Percentiles rank a stretch among this genome's conserved stretches.
phyloP scores from a whole-genome alignment of 176 grass and related monocot genomes.

The Oryza brachyantha region DNA sequence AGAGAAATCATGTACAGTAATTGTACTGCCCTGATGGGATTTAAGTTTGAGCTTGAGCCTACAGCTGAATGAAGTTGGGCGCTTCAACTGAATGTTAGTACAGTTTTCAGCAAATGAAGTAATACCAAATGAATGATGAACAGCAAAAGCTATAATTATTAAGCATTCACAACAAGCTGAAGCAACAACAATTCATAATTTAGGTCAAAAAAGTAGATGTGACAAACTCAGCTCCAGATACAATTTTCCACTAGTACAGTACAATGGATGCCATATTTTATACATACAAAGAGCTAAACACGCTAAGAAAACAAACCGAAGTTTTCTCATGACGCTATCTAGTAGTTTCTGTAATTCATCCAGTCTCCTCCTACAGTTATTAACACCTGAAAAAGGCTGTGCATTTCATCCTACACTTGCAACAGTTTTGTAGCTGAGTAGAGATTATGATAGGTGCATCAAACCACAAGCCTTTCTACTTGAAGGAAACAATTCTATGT shows the following conservation, averaged over 20 bases:
- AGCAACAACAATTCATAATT: conserved; percentile 1
- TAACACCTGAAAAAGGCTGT: conserved; percentile 42
- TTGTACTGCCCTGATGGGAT: not conserved
- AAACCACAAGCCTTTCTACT: conserved; percentile 37
- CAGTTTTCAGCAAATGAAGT: not conserved
- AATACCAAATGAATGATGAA: not conserved
- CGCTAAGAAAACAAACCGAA: conserved; percentile 47
- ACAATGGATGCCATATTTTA: conserved; percentile 43
- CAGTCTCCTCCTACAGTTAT: conserved; percentile 56
- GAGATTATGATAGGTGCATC: conserved; percentile 10
- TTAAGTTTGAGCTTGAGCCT: not conserved
- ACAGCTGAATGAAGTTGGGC: not conserved
- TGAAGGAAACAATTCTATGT: conserved; percentile 26
- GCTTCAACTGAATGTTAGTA: not conserved
- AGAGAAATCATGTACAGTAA: not conserved
- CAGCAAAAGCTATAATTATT: conserved; percentile 2
- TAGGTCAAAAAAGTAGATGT: conserved; percentile 21
- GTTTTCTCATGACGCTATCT: conserved; percentile 60
- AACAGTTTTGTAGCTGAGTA: conserved; percentile 27
- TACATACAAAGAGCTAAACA: conserved; percentile 45
- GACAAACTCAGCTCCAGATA: conserved; percentile 34
- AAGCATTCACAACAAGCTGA: conserved; percentile 25
- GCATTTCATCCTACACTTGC: conserved; percentile 28
- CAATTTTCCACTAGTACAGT: conserved; percentile 34
- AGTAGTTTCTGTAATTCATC: conserved; percentile 51